A percentile compares a stretch with the other conserved stretches of the same genome.
These are phyloP conservation scores for Coniochaeta prunicola DNA, from an alignment of 2,329 filamentous ascomycete species.

Conservation along the genomic window DNA sequence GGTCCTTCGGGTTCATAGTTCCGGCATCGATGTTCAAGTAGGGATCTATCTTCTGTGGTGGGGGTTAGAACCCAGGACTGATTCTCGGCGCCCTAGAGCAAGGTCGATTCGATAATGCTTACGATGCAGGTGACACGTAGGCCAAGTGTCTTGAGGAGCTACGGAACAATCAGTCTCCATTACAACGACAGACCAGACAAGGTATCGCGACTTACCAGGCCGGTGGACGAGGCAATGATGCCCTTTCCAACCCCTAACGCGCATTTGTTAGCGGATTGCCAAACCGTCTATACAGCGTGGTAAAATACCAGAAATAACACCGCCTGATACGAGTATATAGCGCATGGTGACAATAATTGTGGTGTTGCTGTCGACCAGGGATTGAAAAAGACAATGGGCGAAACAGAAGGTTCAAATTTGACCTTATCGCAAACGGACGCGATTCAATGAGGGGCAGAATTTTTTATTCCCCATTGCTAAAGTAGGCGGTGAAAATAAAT, in stretches of 20 bases:
- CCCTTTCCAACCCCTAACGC: not conserved
- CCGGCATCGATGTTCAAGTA: conserved; percentile 5
- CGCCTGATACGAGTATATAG: not conserved
- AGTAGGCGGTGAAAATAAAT: too few species aligned
- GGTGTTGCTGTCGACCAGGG: too few species aligned
- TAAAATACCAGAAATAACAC: not conserved
- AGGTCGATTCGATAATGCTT: not conserved
- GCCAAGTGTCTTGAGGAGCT: conserved; percentile 1
- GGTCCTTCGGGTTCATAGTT: not conserved
- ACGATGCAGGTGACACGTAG: not conserved
- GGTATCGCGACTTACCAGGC: not conserved
- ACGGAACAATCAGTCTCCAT: not conserved
- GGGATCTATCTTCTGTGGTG: not conserved
- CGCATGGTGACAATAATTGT: conserved; percentile 1
- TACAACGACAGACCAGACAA: not conserved
- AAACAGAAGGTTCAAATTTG: too few species aligned
- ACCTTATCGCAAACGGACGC: too few species aligned
- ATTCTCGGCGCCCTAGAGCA: not conserved
- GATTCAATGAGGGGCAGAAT: too few species aligned
- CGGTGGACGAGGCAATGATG: conserved; percentile 2
- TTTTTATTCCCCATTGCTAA: too few species aligned
- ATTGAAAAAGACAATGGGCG: too few species aligned
- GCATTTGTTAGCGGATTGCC: conserved; percentile 2
- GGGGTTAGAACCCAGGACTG: not conserved
- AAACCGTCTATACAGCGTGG: not conserved